Evolutionary conservation across 129 eudicot genomes (phyloP).

Genomic region (Dittrichia graveolens): DNA sequence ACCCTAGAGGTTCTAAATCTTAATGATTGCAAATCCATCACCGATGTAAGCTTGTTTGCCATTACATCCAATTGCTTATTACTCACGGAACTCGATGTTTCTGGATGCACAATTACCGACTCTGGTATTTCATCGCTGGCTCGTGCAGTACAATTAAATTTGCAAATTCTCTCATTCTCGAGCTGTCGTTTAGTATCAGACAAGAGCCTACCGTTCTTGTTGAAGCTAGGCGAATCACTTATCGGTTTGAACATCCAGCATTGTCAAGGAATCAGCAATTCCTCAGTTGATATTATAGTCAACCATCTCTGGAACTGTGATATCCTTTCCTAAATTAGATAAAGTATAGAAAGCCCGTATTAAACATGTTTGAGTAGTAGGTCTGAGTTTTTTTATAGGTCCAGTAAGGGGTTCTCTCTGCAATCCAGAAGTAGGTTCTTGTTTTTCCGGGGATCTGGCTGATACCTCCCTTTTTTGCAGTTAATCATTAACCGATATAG

Average conservation of each 20-base stretch:
- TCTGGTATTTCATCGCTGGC: slow-evolving; percentile 71
- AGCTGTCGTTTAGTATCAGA: slow-evolving; percentile 62
- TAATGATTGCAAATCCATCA: slow-evolving; percentile 60
- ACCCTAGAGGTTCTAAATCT: slow-evolving; percentile 64
- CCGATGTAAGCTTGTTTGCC: slow-evolving; percentile 61
- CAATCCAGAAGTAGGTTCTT: slow-evolving; percentile 39
- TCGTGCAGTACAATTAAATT: slow-evolving; percentile 44
- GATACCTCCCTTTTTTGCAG: slow-evolving; percentile 58
- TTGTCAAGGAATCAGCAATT: slow-evolving; percentile 53
- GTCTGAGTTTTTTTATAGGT: slow-evolving; percentile 53
- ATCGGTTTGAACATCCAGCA: slow-evolving; percentile 59
- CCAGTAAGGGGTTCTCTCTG: slow-evolving; percentile 30
- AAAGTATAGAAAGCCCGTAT: neutral
- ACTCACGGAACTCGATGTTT: slow-evolving; percentile 65
- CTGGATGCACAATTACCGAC: slow-evolving; percentile 57
- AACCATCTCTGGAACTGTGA: slow-evolving; percentile 60
- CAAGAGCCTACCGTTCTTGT: slow-evolving; percentile 46
- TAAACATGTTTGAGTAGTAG: slow-evolving; percentile 22
- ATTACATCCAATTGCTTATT: slow-evolving; percentile 61
- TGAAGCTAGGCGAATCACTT: slow-evolving; percentile 53
- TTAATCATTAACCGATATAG: slow-evolving; percentile 33
- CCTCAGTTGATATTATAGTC: slow-evolving; percentile 46
- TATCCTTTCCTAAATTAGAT: slow-evolving; percentile 49
- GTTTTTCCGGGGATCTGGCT: slow-evolving; percentile 61
- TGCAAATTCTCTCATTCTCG: slow-evolving; percentile 62